Percentiles rank a stretch among this genome's conserved stretches.
Evolutionary conservation across 2,329 filamentous ascomycete species (phyloP).

Genomic region (Colletotrichum agaves): DNA sequence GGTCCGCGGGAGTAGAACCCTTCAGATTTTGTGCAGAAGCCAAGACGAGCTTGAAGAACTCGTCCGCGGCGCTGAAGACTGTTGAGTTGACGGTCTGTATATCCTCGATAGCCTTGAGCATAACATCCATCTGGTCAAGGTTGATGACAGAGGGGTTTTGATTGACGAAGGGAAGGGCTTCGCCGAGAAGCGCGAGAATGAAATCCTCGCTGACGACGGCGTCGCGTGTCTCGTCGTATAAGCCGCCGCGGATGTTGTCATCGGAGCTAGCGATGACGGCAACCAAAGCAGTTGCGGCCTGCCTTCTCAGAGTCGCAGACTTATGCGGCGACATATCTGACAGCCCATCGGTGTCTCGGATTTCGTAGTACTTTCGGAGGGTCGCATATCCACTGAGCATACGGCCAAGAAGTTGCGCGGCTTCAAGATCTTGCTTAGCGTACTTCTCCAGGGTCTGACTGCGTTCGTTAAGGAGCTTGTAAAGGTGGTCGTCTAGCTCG

Average conservation of each 20-base stretch:
- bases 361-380: constrained; percentile 87
- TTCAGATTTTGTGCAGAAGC: constrained; percentile 73
- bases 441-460: constrained; percentile 77
- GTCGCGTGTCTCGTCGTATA: constrained; percentile 84
- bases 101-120: constrained; percentile 84
- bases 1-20: constrained; percentile 71
- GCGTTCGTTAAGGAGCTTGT: constrained; percentile 75
- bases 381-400: constrained; percentile 94
- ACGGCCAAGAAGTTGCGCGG: constrained; percentile 83
- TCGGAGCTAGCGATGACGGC: constrained; percentile 88
- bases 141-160: constrained; percentile 66
- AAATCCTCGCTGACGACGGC: constrained; percentile 91
- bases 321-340: constrained; percentile 47
- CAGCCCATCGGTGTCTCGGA: constrained; percentile 71
- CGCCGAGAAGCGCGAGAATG: constrained; percentile 83
- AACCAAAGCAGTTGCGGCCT: constrained; percentile 78
- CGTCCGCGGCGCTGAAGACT: constrained; percentile 79
- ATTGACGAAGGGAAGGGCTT: constrained; percentile 81
- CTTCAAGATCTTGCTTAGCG: constrained; percentile 80
- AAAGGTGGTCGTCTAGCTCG: constrained; percentile 79
- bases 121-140: constrained; percentile 76
- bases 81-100: constrained; percentile 78
- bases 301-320: constrained; percentile 71
- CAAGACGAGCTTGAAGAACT: constrained; percentile 81
- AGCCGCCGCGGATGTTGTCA: constrained; percentile 89